Conservation (phyloP, 1,284 basidiomycete genomes). For the Inonotus hispidus region DNA sequence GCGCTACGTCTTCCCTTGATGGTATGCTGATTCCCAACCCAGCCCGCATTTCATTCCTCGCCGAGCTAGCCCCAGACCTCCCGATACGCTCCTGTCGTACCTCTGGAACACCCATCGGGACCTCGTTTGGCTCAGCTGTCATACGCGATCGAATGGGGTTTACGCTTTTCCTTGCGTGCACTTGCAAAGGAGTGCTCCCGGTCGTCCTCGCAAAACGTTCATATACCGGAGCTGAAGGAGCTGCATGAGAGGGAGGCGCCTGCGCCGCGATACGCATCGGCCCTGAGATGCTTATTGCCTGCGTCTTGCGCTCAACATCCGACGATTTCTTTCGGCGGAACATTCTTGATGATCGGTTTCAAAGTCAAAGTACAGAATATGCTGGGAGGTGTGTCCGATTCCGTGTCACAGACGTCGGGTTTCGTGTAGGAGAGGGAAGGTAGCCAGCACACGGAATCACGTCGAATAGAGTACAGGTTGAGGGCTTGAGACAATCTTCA, state of each 20-base stretch:
- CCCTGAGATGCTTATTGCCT: conserved; percentile 1
- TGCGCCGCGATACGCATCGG: conserved; percentile 12
- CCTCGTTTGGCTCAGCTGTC: background rate
- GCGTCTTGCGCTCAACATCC: background rate
- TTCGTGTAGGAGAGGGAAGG: background rate
- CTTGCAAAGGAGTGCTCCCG: background rate
- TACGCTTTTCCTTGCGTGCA: background rate
- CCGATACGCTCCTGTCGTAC: background rate
- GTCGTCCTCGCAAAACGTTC: conserved; percentile 13
- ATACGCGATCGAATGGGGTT: background rate
- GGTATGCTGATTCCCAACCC: background rate
- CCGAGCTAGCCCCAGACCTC: background rate
- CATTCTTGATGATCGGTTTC: background rate
- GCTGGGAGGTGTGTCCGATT: background rate
- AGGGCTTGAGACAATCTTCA: background rate
- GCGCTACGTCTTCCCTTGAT: background rate
- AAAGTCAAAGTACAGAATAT: background rate
- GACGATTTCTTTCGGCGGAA: conserved; percentile 12
- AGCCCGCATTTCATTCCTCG: background rate
- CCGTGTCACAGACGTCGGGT: background rate
- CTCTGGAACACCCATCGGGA: background rate
- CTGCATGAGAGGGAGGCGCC: background rate
- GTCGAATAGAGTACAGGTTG: background rate
- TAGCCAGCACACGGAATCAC: background rate
- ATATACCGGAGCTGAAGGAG: conserved; percentile 13